A percentile compares a stretch with the other conserved stretches of the same genome.
Conservation (phyloP, 2,329 filamentous ascomycete genomes). For the Verruconis gallopava region DNA sequence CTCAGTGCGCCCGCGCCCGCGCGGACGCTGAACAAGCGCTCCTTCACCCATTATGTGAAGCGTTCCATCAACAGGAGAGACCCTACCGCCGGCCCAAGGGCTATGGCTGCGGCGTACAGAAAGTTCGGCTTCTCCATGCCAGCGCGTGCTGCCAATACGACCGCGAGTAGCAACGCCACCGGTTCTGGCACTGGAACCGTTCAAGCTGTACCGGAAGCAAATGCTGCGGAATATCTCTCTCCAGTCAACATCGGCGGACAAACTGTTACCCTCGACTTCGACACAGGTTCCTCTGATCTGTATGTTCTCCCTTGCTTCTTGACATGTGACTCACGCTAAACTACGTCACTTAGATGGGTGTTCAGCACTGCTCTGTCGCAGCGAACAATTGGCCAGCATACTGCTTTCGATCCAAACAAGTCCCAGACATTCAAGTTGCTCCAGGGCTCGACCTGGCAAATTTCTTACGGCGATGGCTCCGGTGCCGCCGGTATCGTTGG, state of each 20-base stretch:
- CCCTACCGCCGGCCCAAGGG: conserved; percentile 43
- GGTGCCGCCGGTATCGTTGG: conserved; percentile 51
- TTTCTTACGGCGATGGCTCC: conserved; percentile 58
- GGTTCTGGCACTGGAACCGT: conserved; percentile 42
- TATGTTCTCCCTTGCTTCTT: conserved; percentile 25
- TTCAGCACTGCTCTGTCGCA: conserved; percentile 49
- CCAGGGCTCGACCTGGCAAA: conserved; percentile 42
- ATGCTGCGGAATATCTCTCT: conserved; percentile 57
- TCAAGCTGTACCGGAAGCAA: conserved; percentile 48
- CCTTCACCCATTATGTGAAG: conserved; percentile 44
- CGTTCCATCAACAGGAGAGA: conserved; percentile 44
- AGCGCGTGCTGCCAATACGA: conserved; percentile 13
- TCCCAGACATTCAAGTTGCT: conserved; percentile 38
- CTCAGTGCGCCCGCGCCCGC: conserved; percentile 32
- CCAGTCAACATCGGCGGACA: conserved; percentile 59
- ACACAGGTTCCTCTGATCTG: conserved; percentile 63
- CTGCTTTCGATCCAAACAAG: conserved; percentile 40
- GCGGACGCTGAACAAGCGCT: conserved; percentile 33
- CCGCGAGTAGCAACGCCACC: conserved; percentile 6
- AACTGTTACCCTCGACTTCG: conserved; percentile 55
- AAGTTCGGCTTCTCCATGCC: conserved; percentile 47
- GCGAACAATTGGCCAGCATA: conserved; percentile 36
- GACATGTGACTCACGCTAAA: background rate
- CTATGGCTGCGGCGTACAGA: conserved; percentile 52
- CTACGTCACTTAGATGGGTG: conserved; percentile 42